Conservation (phyloP, 1,284 basidiomycete species). For the Ustilago hordei region DNA sequence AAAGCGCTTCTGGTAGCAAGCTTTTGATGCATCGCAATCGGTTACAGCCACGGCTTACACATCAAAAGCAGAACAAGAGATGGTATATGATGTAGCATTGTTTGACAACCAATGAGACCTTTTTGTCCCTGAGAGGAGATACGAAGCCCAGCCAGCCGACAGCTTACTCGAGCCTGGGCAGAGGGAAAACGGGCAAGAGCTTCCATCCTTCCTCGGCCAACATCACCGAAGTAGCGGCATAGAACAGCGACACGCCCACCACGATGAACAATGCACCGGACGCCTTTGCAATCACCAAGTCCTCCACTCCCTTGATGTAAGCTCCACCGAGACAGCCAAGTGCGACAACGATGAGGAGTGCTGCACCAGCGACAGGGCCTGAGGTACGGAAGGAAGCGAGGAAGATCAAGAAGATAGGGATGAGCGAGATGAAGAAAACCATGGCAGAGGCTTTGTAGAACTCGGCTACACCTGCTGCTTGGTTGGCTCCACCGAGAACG, state of each 20-base stretch:
- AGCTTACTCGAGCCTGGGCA: conserved; percentile 45
- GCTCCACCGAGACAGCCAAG: conserved; percentile 35
- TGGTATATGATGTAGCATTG: background rate
- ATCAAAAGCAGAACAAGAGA: background rate
- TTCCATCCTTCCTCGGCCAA: conserved; percentile 51
- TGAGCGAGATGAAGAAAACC: conserved; percentile 48
- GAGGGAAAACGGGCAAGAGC: conserved; percentile 53
- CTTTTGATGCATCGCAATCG: background rate
- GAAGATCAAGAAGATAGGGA: conserved; percentile 57
- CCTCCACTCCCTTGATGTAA: conserved; percentile 31
- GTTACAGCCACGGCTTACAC: background rate
- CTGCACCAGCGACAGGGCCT: conserved; percentile 28
- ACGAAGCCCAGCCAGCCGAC: background rate
- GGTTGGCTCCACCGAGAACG: conserved; percentile 30
- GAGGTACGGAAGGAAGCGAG: conserved; percentile 45
- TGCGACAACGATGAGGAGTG: conserved; percentile 47
- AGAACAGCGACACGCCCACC: conserved; percentile 42
- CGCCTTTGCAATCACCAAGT: conserved; percentile 24
- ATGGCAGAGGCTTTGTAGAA: conserved; percentile 42
- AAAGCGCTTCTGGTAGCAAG: background rate
- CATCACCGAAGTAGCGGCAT: conserved; percentile 44
- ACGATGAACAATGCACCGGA: conserved; percentile 52
- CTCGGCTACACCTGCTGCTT: conserved; percentile 13
- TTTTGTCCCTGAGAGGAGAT: background rate
- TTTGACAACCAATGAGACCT: background rate